Evolutionary conservation across 768 basidiomycete genomes (phyloP).

Genomic region (Cystobasidium ongulense): DNA sequence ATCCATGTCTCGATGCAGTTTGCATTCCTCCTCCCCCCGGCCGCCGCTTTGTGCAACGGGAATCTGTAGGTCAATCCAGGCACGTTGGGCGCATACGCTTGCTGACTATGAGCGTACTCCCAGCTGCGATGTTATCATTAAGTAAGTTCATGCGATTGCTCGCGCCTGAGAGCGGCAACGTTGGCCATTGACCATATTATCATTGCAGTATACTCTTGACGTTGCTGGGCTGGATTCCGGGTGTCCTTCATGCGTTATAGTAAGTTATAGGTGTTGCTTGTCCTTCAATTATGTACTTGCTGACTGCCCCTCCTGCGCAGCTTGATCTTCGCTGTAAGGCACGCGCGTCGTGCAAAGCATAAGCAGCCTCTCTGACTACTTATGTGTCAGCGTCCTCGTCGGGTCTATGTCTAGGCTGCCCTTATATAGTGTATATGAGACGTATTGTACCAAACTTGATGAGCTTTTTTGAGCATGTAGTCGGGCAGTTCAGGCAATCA

Average conservation of each 20-base stretch:
- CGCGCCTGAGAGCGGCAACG: background rate
- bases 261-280: background rate
- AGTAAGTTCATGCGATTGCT: background rate
- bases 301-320: background rate
- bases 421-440: too few species aligned
- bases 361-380: too few species aligned
- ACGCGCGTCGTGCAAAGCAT: too few species aligned
- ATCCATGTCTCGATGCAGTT: too few species aligned
- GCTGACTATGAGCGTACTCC: too few species aligned
- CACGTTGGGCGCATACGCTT: background rate
- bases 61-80: background rate
- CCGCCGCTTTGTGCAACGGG: background rate
- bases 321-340: too few species aligned
- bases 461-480: too few species aligned
- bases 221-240: background rate
- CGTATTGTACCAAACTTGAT: too few species aligned
- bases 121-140: background rate
- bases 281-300: background rate
- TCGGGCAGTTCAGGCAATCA: too few species aligned
- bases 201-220: background rate
- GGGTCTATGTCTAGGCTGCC: too few species aligned
- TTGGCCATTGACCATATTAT: background rate
- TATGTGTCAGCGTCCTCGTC: too few species aligned
- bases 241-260: background rate
- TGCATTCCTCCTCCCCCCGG: background rate